Percentiles rank a stretch among this genome's conserved stretches.
These are phyloP conservation scores for Puccinia hordei DNA, from an alignment of 1,284 basidiomycete species.

Conservation along the genomic window DNA sequence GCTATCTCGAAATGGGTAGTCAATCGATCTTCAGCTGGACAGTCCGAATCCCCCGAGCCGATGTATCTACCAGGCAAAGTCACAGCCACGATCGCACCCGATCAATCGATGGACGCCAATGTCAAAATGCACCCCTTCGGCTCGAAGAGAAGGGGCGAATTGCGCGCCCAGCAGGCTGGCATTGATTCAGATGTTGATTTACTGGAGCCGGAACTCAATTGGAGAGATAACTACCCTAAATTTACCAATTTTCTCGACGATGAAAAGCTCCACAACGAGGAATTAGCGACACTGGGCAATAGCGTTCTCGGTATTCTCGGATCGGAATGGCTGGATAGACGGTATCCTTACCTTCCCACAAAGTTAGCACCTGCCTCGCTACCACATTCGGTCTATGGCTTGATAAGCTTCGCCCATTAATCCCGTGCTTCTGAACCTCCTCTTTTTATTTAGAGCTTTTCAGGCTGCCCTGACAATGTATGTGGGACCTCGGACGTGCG, in stretches of 20 bases:
- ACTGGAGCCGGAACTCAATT: slow-evolving; percentile 29
- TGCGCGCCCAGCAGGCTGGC: slow-evolving; percentile 27
- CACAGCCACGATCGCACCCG: slow-evolving; percentile 38
- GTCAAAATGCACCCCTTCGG: slow-evolving; percentile 43
- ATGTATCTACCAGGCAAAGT: slow-evolving; percentile 47
- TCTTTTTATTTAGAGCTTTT: slow-evolving; percentile 66
- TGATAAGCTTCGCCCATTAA: not conserved
- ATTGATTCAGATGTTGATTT: slow-evolving; percentile 39
- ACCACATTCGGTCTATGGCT: not conserved
- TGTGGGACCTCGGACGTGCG: slow-evolving; percentile 80
- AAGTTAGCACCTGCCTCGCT: slow-evolving; percentile 44
- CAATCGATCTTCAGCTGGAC: slow-evolving; percentile 13
- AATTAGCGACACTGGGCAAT: slow-evolving; percentile 80
- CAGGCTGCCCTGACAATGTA: slow-evolving; percentile 87
- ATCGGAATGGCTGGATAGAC: slow-evolving; percentile 76
- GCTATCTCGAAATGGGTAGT: slow-evolving; percentile 35
- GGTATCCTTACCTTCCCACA: slow-evolving; percentile 88
- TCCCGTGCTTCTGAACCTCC: not conserved
- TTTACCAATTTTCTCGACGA: slow-evolving; percentile 49
- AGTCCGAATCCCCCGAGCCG: not conserved
- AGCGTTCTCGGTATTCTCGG: slow-evolving; percentile 87
- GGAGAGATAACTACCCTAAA: slow-evolving; percentile 36
- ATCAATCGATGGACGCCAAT: slow-evolving; percentile 48
- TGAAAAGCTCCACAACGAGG: slow-evolving; percentile 68
- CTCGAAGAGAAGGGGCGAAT: slow-evolving; percentile 26